Percentiles rank a stretch among this genome's conserved stretches.
These are phyloP conservation scores for Candida orba DNA, from an alignment of 805 yeast genomes.

Conservation along the genomic window DNA sequence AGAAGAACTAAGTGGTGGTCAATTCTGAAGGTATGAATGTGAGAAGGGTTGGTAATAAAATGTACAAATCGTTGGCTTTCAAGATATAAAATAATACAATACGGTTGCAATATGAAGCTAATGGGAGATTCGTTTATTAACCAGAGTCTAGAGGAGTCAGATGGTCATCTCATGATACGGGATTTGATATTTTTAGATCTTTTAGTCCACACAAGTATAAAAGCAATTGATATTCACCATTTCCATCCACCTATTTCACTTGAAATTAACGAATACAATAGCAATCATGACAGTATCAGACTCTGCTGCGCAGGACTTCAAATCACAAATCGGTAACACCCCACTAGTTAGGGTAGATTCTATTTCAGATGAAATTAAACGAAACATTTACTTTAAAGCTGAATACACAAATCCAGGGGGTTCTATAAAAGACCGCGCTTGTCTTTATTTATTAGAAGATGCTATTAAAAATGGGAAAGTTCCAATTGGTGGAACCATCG, in stretches of 20 bases:
- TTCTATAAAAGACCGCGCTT: conserved; percentile 79
- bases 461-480: conserved; percentile 48
- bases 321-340: conserved; percentile 51
- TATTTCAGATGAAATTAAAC: conserved; percentile 54
- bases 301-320: neutral
- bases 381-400: conserved; percentile 66
- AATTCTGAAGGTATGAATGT: no score
- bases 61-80: no score
- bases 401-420: conserved; percentile 78
- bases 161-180: no score
- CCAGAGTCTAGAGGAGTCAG: no score
- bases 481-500: conserved; percentile 58
- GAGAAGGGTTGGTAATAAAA: no score
- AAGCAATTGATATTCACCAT: no score
- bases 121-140: no score
- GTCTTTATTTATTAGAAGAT: conserved; percentile 55
- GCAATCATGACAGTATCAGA: neutral
- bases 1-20: no score
- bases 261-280: neutral
- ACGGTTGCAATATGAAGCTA: no score
- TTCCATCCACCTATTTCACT: neutral
- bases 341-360: conserved; percentile 60
- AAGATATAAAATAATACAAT: no score
- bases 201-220: no score
- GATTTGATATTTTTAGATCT: no score